A percentile compares a stretch with the other conserved stretches of the same genome.
Conservation (phyloP, 2,329 filamentous ascomycete genomes). For the Chrysoporthe puriensis region DNA sequence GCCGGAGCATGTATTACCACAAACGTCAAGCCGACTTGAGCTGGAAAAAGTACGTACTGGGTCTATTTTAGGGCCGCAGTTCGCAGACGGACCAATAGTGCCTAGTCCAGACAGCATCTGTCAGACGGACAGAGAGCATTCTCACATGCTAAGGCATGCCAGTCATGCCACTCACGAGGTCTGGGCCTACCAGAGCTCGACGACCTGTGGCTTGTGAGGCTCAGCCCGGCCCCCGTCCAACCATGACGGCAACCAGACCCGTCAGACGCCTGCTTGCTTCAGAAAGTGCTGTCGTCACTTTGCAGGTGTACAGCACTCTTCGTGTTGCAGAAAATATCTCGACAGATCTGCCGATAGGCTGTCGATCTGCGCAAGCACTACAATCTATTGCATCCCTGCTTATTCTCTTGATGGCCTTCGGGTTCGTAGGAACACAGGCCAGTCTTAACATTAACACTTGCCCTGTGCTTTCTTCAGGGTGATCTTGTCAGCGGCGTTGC, state of each 20-base stretch:
- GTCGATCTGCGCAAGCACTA: background rate
- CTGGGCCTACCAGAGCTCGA: background rate
- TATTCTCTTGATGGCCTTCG: background rate
- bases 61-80: background rate
- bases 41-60: background rate
- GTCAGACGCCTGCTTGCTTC: background rate
- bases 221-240: background rate
- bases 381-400: background rate
- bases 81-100: background rate
- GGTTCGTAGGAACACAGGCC: background rate
- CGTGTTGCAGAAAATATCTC: background rate
- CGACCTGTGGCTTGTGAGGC: slow-evolving; percentile 6
- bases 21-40: background rate
- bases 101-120: background rate
- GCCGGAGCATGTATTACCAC: background rate
- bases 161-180: background rate
- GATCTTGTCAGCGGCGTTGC: background rate
- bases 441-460: background rate
- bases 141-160: background rate
- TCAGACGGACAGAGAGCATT: too few species aligned
- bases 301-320: slow-evolving; percentile 11
- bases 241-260: too few species aligned
- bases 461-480: background rate
- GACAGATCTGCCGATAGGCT: background rate
- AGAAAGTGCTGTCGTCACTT: slow-evolving; percentile 21